Evolutionary conservation across 331 rosid genomes (phyloP).

Genomic region (Acacia concinna): DNA sequence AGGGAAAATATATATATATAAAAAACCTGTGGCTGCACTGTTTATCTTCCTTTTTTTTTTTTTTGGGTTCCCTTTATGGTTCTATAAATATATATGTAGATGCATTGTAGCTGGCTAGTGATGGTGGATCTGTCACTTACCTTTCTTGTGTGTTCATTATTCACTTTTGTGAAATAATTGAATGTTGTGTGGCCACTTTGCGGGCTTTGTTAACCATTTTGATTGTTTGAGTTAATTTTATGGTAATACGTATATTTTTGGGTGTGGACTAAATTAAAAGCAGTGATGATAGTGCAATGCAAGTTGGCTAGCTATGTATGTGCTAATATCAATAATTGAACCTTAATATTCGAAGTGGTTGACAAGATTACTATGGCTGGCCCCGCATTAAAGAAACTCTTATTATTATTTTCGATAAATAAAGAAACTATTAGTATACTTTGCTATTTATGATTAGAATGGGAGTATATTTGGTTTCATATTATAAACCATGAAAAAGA

Average conservation of each 20-base stretch:
- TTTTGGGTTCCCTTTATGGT: neutral
- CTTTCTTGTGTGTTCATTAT: neutral
- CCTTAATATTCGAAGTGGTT: neutral
- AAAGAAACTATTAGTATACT: no score
- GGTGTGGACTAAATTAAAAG: neutral
- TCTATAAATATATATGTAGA: neutral
- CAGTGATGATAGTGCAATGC: neutral
- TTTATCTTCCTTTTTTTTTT: neutral
- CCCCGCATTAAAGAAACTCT: neutral
- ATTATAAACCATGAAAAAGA: neutral
- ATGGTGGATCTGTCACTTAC: neutral
- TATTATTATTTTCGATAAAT: no score
- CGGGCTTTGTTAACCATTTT: neutral
- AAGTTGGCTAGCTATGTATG: neutral
- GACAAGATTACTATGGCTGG: neutral
- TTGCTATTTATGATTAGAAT: neutral
- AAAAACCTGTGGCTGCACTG: neutral
- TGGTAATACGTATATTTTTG: neutral
- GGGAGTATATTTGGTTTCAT: neutral
- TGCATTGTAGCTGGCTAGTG: neutral
- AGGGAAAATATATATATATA: no score
- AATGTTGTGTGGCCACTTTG: neutral
- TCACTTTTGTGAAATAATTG: neutral
- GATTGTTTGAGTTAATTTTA: neutral
- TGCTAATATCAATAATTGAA: neutral